Conservation (phyloP, 2,329 filamentous ascomycete species). For the Alternaria arbusti region DNA sequence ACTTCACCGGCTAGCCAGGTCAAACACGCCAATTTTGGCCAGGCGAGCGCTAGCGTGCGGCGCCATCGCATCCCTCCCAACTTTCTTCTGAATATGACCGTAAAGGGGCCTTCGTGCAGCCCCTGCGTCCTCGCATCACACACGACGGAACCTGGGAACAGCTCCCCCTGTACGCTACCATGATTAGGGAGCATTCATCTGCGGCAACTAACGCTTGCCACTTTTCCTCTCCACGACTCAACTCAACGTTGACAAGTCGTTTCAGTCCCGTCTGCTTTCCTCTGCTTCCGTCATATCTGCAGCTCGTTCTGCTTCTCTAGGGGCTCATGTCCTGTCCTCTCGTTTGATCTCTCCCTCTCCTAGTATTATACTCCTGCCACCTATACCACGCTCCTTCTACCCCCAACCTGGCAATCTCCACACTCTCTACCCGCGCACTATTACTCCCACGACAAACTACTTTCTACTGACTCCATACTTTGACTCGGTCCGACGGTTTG, state of each 20-base stretch:
- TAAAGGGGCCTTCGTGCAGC: slow-evolving; percentile 40
- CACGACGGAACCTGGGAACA: slow-evolving; percentile 31
- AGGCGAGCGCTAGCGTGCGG: slow-evolving; percentile 18
- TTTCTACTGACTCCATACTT: slow-evolving; percentile 5
- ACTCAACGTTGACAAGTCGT: slow-evolving; percentile 30
- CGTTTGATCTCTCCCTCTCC: slow-evolving; percentile 45
- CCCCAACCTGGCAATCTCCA: slow-evolving; percentile 15
- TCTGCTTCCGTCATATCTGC: slow-evolving; percentile 34
- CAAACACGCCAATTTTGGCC: slow-evolving; percentile 24
- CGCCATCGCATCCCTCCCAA: slow-evolving; percentile 29
- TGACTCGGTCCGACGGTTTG: background rate
- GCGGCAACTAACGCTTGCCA: slow-evolving; percentile 37
- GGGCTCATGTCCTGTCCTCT: slow-evolving; percentile 43
- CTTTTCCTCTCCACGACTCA: slow-evolving; percentile 37
- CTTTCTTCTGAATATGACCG: slow-evolving; percentile 21
- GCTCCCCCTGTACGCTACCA: slow-evolving; percentile 32
- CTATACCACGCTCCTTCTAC: slow-evolving; percentile 39
- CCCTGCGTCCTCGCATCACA: slow-evolving; percentile 38
- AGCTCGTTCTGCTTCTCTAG: slow-evolving; percentile 22
- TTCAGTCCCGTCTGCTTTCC: slow-evolving; percentile 37
- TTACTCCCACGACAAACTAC: background rate
- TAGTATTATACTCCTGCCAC: slow-evolving; percentile 27
- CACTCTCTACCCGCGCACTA: slow-evolving; percentile 17
- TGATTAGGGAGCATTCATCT: slow-evolving; percentile 28
- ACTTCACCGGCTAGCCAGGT: slow-evolving; percentile 14